These are phyloP conservation scores for Choanephora cucurbitarum DNA, from an alignment of 371 early-diverging fungal species.

Conservation along the genomic window DNA sequence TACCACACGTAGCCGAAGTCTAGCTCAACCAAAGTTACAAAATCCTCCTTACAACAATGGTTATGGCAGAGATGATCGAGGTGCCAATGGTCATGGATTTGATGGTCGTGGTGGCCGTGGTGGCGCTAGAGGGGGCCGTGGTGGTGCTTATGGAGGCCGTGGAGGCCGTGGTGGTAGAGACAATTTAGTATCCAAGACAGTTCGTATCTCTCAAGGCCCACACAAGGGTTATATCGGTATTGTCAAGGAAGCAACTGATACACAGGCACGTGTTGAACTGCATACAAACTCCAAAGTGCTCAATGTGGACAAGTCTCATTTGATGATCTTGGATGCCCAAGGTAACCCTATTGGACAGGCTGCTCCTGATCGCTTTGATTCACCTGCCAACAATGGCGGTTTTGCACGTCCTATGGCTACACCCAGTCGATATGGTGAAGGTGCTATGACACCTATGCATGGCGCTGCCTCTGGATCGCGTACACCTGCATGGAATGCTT, in stretches of 20 bases:
- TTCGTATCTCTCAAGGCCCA: constrained; percentile 87
- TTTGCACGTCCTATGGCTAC: constrained; percentile 40
- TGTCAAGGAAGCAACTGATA: constrained; percentile 86
- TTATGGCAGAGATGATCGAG: constrained; percentile 9
- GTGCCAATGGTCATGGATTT: constrained; percentile 29
- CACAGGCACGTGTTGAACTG: constrained; percentile 89
- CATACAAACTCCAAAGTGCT: constrained; percentile 88
- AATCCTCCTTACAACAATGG: constrained; percentile 8
- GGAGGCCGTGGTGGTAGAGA: constrained; percentile 78
- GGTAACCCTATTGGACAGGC: constrained; percentile 46
- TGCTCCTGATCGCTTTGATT: constrained; percentile 33
- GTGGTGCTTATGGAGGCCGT: constrained; percentile 62
- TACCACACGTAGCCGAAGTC: constrained; percentile 27
- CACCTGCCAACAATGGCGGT: constrained; percentile 21
- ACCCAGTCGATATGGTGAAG: constrained; percentile 50
- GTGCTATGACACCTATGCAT: constrained; percentile 63
- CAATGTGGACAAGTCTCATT: constrained; percentile 73
- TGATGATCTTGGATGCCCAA: constrained; percentile 59
- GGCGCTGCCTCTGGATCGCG: constrained; percentile 53
- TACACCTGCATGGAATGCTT: constrained; percentile 77
- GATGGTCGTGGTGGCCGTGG: constrained; percentile 53
- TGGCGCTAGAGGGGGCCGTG: constrained; percentile 55
- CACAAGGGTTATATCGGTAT: constrained; percentile 98
- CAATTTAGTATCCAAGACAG: constrained; percentile 85
- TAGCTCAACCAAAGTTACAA: constrained; percentile 13